phyloP scores from a whole-genome alignment of 2,329 filamentous ascomycete genomes.

The Aspergillus vadensis region DNA sequence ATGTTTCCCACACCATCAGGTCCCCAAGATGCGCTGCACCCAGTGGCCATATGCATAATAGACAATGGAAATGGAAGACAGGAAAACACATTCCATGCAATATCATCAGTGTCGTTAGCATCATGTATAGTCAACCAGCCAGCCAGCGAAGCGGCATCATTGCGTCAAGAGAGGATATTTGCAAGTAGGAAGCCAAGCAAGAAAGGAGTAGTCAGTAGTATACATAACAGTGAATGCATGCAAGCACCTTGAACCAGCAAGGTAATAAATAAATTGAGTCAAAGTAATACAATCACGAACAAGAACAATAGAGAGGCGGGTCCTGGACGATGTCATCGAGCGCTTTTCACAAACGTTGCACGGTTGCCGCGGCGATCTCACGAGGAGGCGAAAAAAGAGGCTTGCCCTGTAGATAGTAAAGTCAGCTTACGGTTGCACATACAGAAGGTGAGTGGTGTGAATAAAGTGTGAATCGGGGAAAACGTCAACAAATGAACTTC shows the following conservation, averaged over 20 bases:
- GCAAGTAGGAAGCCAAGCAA: too few relatives aligned
- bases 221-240: neutral
- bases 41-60: too few relatives aligned
- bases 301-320: too few relatives aligned
- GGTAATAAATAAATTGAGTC: neutral
- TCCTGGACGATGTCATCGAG: too few relatives aligned
- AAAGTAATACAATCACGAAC: neutral
- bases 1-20: neutral
- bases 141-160: neutral
- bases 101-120: too few relatives aligned
- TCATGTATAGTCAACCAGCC: neutral
- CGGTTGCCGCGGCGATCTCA: neutral
- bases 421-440: neutral
- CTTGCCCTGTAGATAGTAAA: neutral
- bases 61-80: too few relatives aligned
- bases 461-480: neutral
- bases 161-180: too few relatives aligned
- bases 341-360: too few relatives aligned
- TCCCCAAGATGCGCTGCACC: too few relatives aligned
- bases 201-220: too few relatives aligned
- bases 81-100: too few relatives aligned
- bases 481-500: neutral
- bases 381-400: neutral
- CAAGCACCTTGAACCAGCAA: neutral
- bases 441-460: neutral